phyloP scores from a whole-genome alignment of 352 stramenopile genomes.

The Aphanomyces cochlioides region DNA sequence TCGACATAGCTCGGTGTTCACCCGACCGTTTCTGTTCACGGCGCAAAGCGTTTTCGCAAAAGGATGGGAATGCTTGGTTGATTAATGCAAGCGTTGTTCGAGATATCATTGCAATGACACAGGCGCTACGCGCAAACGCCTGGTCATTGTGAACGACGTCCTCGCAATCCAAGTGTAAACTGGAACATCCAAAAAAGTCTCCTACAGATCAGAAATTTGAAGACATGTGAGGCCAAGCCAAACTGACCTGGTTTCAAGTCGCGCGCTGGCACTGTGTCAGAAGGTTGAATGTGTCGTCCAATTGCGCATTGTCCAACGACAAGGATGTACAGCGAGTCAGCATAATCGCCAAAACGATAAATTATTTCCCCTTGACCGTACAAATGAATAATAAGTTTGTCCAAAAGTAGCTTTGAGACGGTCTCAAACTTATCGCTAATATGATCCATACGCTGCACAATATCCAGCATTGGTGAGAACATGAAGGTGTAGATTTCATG shows the following conservation, averaged over 20 bases:
- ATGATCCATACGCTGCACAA: conserved; percentile 46
- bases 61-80: conserved; percentile 22
- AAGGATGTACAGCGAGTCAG: conserved; percentile 15
- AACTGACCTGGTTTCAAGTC: conserved; percentile 10
- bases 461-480: conserved; percentile 55
- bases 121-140: conserved; percentile 13
- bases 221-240: not conserved
- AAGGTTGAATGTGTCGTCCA: not conserved
- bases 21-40: conserved; percentile 2
- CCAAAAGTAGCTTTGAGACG: conserved; percentile 42
- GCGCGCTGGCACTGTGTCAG: not conserved
- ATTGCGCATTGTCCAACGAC: conserved; percentile 7
- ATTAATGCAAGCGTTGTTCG: conserved; percentile 9
- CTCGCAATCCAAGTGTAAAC: conserved; percentile 10
- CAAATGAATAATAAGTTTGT: conserved; percentile 58
- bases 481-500: conserved; percentile 58
- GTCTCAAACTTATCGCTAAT: conserved; percentile 11
- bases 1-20: conserved; percentile 12
- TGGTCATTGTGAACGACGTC: conserved; percentile 26
- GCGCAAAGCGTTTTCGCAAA: not conserved
- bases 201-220: not conserved
- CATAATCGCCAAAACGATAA: conserved; percentile 21
- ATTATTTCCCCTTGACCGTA: conserved; percentile 29
- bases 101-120: conserved; percentile 18
- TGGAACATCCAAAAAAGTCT: conserved; percentile 26